Evolutionary conservation across 2,329 filamentous ascomycete species (phyloP), one percentile per base, ranked within the genome.

Genomic region (Metarhizium humberi): DNA sequence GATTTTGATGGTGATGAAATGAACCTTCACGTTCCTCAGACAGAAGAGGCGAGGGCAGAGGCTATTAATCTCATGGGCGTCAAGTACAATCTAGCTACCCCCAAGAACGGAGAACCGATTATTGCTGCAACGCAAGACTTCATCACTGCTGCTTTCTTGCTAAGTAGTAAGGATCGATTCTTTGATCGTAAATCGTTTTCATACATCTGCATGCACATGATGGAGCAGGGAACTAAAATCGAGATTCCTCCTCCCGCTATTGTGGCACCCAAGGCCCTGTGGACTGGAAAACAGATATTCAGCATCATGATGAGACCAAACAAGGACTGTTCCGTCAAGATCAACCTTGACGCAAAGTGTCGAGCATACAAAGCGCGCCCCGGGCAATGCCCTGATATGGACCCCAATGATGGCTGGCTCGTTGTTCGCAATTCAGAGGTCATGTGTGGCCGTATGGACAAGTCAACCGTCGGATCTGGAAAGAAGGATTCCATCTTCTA

Each of bases 91-190:
- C 73, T 99, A 56, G 88, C 88, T 3, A 99, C 94, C 0, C 94
- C 94, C 1, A 96, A 96, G 72, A 97, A 97, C 73, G 94, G 94
- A 67, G 92, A 96, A 63, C 94, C 94, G 2, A 95, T 99, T 64
- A 97, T 99, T 73, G 91, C 92, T 18, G 92, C 94, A n/a, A 99
- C 95, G 34, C 94, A 99, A 66, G 94, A 99, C 78, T 99, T 99
- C 74, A 97, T 99, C 64, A 97, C 92, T 30, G 92, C 92, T 4
- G 89, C 94, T 0, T 99, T 91, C 67, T 75, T 97, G 4, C 77
- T 97, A 30, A 96, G 90, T 63, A 88, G 86, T 70, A 97, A 97
- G 67, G 92, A 97, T 67, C 83, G 85, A 55, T 97, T 99, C 71
- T 96, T 88, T 65, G 90, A 95, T 64, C 85, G 92, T 53, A 87